These are phyloP conservation scores for Amanita polypyramis DNA, from an alignment of 768 basidiomycete species.

Conservation along the genomic window DNA sequence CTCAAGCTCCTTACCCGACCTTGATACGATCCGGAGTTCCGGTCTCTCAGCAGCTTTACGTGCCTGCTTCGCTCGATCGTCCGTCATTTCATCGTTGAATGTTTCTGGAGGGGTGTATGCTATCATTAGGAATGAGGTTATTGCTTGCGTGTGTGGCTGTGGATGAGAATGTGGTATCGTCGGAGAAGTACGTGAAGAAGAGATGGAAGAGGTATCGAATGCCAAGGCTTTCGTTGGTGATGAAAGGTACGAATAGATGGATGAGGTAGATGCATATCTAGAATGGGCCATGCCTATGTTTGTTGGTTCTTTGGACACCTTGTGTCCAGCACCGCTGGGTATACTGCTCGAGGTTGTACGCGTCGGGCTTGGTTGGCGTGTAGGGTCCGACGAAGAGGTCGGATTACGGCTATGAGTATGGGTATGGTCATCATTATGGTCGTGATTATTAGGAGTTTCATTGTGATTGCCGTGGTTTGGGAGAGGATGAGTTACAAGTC, in stretches of 20 bases:
- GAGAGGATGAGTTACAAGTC: conserved; percentile 70
- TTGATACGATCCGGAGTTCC: conserved; percentile 86
- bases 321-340: conserved; percentile 7
- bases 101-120: conserved; percentile 79
- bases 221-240: not conserved
- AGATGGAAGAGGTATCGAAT: not conserved
- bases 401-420: conserved; percentile 4
- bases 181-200: not conserved
- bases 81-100: conserved; percentile 59
- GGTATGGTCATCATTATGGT: conserved; percentile 6
- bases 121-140: conserved; percentile 76
- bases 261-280: not conserved
- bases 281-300: not conserved
- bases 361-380: conserved; percentile 8
- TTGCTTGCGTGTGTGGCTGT: conserved; percentile 14
- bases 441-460: not conserved
- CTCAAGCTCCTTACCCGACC: conserved; percentile 78
- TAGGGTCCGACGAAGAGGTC: conserved; percentile 11
- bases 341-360: conserved; percentile 11
- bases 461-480: conserved; percentile 5
- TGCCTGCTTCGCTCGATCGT: conserved; percentile 63
- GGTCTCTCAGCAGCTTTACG: conserved; percentile 86
- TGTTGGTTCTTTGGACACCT: not conserved
- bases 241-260: not conserved
- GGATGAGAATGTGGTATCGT: not conserved